phyloP scores from a whole-genome alignment of 169 alveolate genomes.

The Fabrea salina region DNA sequence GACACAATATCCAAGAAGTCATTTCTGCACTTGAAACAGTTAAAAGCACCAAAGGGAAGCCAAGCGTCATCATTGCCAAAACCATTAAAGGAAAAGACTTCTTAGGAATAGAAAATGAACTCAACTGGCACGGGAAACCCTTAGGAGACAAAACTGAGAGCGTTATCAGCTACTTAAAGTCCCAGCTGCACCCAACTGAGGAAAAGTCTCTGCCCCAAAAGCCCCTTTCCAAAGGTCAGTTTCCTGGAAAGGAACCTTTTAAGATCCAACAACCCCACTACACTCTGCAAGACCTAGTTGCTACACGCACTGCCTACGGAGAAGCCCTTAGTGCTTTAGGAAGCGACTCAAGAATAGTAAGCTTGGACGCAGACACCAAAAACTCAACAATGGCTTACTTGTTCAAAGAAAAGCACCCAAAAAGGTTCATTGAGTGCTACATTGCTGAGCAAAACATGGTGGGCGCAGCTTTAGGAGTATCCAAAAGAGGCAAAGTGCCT shows the following conservation, averaged over 20 bases:
- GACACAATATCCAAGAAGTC: constrained; percentile 46
- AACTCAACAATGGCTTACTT: constrained; percentile 51
- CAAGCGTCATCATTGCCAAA: constrained; percentile 54
- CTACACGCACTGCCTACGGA: constrained; percentile 66
- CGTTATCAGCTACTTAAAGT: constrained; percentile 14
- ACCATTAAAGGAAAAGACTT: constrained; percentile 62
- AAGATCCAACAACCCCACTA: constrained; percentile 27
- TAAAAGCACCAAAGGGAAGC: constrained; percentile 27
- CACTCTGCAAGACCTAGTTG: constrained; percentile 27
- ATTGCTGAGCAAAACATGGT: constrained; percentile 68
- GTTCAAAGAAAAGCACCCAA: constrained; percentile 48
- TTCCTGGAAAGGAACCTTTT: neutral
- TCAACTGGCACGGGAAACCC: constrained; percentile 66
- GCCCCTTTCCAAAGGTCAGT: neutral
- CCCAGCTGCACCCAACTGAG: neutral
- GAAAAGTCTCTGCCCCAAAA: constrained; percentile 18
- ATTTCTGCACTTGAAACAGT: constrained; percentile 38
- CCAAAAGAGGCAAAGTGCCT: constrained; percentile 46
- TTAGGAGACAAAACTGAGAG: constrained; percentile 36
- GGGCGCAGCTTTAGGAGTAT: constrained; percentile 43
- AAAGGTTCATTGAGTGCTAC: constrained; percentile 60
- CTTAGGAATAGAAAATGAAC: constrained; percentile 41
- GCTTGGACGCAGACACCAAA: constrained; percentile 67
- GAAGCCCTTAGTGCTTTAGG: constrained; percentile 50
- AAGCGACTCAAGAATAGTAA: constrained; percentile 47